Evolutionary conservation across 1,284 basidiomycete species (phyloP).

Genomic region (Rhodotorula sp.): DNA sequence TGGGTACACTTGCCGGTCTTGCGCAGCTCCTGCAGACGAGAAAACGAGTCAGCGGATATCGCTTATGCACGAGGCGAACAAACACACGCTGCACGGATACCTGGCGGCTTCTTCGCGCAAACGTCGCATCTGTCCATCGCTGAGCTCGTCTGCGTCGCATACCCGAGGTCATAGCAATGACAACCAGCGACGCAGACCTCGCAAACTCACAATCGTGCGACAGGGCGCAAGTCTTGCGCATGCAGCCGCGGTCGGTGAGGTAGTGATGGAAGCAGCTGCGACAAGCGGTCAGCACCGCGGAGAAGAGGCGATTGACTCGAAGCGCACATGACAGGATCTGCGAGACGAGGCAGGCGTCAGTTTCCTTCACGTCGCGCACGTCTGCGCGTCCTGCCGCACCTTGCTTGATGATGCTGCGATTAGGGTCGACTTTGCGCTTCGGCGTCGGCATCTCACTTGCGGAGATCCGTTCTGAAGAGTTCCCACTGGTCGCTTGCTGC

Average conservation of each 20-base stretch:
- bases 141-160: background rate
- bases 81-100: background rate
- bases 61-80: background rate
- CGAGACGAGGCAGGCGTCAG: too few relatives aligned
- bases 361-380: too few relatives aligned
- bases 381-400: background rate
- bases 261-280: conserved; percentile 1
- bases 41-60: too few relatives aligned
- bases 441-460: background rate
- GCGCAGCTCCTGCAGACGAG: too few relatives aligned
- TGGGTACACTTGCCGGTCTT: too few relatives aligned
- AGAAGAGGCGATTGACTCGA: background rate
- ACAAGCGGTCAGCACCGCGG: background rate
- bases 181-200: background rate
- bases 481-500: too few relatives aligned
- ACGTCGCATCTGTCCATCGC: background rate
- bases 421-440: background rate
- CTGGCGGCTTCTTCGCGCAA: background rate
- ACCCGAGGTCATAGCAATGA: background rate
- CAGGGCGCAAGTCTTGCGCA: background rate
- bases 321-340: too few relatives aligned
- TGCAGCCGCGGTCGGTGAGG: background rate
- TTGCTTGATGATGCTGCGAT: background rate
- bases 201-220: background rate
- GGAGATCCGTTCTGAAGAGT: too few relatives aligned